phyloP scores from a whole-genome alignment of 148 eudicot species.

The Rhododendron henanense region DNA sequence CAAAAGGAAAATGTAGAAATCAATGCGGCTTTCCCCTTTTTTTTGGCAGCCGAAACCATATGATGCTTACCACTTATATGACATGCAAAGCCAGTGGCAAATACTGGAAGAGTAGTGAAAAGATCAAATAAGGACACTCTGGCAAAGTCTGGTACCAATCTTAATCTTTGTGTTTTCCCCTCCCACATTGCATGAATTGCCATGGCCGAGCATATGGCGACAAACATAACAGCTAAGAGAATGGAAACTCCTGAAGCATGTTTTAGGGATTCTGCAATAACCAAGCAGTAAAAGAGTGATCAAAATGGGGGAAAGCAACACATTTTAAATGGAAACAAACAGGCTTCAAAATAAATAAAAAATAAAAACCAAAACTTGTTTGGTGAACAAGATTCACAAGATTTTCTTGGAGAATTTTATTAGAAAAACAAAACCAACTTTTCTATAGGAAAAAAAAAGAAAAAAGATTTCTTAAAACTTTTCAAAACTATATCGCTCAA shows the following conservation, averaged over 20 bases:
- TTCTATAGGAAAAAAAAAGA: neutral
- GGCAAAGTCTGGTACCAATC: constrained; percentile 71
- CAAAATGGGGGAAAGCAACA: constrained; percentile 1
- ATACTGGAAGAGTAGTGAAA: constrained; percentile 79
- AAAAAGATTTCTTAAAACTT: neutral
- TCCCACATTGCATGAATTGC: constrained; percentile 63
- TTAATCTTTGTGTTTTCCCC: constrained; percentile 58
- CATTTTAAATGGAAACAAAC: neutral
- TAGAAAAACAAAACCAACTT: neutral
- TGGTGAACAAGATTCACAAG: neutral
- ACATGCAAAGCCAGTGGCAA: constrained; percentile 80
- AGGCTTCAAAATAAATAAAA: neutral
- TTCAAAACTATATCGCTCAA: neutral
- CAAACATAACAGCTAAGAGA: constrained; percentile 75
- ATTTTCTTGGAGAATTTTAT: neutral
- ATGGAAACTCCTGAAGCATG: constrained; percentile 84
- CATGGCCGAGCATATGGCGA: constrained; percentile 65
- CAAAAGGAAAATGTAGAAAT: neutral
- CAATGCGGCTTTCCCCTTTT: neutral
- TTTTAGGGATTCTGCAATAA: constrained; percentile 69
- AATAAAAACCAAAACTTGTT: neutral
- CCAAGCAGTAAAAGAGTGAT: constrained; percentile 14
- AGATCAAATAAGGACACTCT: constrained; percentile 48
- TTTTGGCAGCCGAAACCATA: neutral
- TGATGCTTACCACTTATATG: constrained; percentile 66